Evolutionary conservation across 2,329 filamentous ascomycete genomes (phyloP).

Genomic region (Cladorrhinum sp.): DNA sequence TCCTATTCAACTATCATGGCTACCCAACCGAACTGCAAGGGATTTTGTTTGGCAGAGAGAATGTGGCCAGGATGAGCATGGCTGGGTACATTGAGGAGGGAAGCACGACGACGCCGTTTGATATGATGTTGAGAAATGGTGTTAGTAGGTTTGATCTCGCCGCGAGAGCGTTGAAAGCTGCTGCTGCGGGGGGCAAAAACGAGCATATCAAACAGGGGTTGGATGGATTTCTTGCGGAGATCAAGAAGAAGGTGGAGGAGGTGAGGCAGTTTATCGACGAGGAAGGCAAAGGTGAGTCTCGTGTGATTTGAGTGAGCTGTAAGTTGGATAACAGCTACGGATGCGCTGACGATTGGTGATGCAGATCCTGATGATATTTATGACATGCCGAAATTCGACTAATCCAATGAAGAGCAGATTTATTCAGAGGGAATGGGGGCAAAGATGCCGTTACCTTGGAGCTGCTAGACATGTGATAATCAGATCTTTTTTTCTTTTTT

Average conservation of each 20-base stretch:
- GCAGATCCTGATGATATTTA: slow-evolving; percentile 52
- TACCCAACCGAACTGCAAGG: slow-evolving; percentile 60
- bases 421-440: too few species aligned
- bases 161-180: slow-evolving; percentile 50
- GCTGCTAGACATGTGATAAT: too few species aligned
- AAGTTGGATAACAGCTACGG: neutral
- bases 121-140: slow-evolving; percentile 64
- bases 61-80: slow-evolving; percentile 51
- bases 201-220: slow-evolving; percentile 43
- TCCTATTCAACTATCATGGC: slow-evolving; percentile 67
- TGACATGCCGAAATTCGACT: slow-evolving; percentile 43
- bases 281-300: slow-evolving; percentile 48
- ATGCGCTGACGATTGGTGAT: slow-evolving; percentile 11
- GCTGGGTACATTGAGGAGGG: slow-evolving; percentile 63
- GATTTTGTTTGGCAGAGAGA: slow-evolving; percentile 55
- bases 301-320: too few species aligned
- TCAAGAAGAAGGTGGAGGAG: slow-evolving; percentile 48
- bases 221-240: slow-evolving; percentile 45
- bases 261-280: slow-evolving; percentile 50
- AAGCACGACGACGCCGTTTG: slow-evolving; percentile 64
- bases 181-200: slow-evolving; percentile 41
- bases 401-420: neutral
- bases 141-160: slow-evolving; percentile 60
- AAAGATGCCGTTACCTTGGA: too few species aligned
- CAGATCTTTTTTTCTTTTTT: too few species aligned